Conservation (phyloP, 139 green algal genomes). For the Tetradesmus obliquus region DNA sequence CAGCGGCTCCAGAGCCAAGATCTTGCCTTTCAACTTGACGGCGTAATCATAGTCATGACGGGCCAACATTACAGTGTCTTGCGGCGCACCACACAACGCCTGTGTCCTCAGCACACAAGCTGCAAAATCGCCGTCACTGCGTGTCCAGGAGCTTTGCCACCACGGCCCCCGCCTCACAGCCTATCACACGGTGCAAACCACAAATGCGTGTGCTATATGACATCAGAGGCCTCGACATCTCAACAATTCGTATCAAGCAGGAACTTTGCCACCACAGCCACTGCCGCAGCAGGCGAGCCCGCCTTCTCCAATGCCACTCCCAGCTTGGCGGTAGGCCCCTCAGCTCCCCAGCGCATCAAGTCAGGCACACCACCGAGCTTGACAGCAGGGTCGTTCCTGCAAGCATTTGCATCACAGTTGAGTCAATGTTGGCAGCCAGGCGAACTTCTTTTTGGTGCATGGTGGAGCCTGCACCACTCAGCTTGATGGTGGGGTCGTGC, state of each 20-base stretch:
- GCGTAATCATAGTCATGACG: no score
- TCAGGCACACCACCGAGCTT: conserved; percentile 45
- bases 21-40: no score
- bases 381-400: conserved; percentile 27
- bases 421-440: no score
- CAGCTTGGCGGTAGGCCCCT: conserved; percentile 30
- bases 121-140: no score
- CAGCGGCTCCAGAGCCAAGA: no score
- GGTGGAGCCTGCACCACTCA: not conserved
- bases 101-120: no score
- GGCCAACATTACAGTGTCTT: no score
- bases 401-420: not conserved
- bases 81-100: no score
- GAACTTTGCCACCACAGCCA: conserved; percentile 22
- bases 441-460: not conserved
- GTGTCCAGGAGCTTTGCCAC: not conserved
- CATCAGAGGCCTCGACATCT: not conserved
- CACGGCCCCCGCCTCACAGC: not conserved
- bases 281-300: conserved; percentile 30
- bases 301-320: conserved; percentile 34
- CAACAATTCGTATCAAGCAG: not conserved
- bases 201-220: not conserved
- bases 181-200: no score
- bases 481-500: not conserved
- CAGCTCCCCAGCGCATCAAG: conserved; percentile 42